Evolutionary conservation across 306 rosid species (phyloP).

Genomic region (Clitoria ternatea): DNA sequence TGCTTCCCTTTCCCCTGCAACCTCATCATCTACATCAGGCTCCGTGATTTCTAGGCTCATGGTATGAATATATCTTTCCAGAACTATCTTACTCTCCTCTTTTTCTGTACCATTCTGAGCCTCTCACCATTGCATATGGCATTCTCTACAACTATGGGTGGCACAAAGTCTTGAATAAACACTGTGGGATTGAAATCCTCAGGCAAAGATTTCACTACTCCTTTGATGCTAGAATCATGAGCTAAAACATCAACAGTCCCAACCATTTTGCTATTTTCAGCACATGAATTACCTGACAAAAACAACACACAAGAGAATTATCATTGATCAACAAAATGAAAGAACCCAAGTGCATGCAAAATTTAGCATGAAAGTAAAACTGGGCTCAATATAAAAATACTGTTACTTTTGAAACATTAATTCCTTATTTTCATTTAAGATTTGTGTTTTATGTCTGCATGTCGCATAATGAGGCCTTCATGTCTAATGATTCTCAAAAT

Average conservation of each 20-base stretch:
- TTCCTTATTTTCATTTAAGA: neutral
- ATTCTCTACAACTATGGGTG: constrained; percentile 6
- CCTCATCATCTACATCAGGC: constrained; percentile 71
- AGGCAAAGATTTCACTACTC: constrained; percentile 4
- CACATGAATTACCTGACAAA: constrained; percentile 19
- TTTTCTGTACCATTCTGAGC: constrained; percentile 17
- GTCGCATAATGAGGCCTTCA: neutral
- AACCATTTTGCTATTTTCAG: constrained; percentile 22
- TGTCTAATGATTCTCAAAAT: neutral
- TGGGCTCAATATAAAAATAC: neutral
- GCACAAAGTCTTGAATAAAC: constrained; percentile 9
- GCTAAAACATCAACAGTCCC: neutral
- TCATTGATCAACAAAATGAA: neutral
- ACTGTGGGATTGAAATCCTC: constrained; percentile 20
- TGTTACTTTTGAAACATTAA: neutral
- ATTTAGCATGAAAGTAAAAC: neutral
- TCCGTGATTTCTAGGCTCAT: constrained; percentile 59
- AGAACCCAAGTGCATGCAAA: neutral
- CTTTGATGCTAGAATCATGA: neutral
- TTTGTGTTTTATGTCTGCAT: neutral
- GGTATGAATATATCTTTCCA: constrained; percentile 69
- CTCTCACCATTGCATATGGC: neutral
- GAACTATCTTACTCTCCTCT: constrained; percentile 35
- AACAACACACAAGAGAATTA: neutral
- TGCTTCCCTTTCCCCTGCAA: constrained; percentile 79